A percentile compares a stretch with the other conserved stretches of the same genome.
Conservation (phyloP, 2,329 filamentous ascomycete genomes). For the Septoria linicola region DNA sequence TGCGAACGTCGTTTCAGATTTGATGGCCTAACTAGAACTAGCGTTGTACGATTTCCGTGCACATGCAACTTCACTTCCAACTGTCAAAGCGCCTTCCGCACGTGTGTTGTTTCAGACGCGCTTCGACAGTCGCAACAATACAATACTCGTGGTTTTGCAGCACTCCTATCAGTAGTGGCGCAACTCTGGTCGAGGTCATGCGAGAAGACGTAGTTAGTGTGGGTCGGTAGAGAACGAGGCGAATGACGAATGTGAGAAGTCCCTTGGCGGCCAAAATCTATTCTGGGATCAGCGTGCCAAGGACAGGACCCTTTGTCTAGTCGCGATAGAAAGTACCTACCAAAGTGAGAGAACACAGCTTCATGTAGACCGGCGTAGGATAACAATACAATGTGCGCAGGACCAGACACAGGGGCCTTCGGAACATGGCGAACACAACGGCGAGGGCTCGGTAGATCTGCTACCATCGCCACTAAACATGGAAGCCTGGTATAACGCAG, state of each 20-base stretch:
- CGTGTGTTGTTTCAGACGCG: conserved; percentile 1
- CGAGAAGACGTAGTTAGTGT: not conserved
- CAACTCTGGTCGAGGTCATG: not conserved
- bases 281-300: conserved; percentile 6
- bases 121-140: not conserved
- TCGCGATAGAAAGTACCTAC: no score
- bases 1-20: conserved; percentile 5
- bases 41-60: not conserved
- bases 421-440: no score
- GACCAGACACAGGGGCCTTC: no score
- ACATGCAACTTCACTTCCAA: not conserved
- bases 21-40: no score
- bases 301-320: no score
- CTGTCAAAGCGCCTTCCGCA: not conserved
- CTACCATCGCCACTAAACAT: no score
- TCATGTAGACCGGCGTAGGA: no score
- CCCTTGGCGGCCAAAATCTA: not conserved
- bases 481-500: no score
- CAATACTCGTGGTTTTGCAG: not conserved
- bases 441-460: no score
- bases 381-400: no score
- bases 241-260: not conserved
- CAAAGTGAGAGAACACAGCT: no score
- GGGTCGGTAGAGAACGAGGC: not conserved
- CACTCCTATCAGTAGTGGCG: conserved; percentile 1